Percentiles rank a stretch among this genome's conserved stretches.
Conservation (phyloP, 2,329 filamentous ascomycete species). For the Calonectria ilicicola region DNA sequence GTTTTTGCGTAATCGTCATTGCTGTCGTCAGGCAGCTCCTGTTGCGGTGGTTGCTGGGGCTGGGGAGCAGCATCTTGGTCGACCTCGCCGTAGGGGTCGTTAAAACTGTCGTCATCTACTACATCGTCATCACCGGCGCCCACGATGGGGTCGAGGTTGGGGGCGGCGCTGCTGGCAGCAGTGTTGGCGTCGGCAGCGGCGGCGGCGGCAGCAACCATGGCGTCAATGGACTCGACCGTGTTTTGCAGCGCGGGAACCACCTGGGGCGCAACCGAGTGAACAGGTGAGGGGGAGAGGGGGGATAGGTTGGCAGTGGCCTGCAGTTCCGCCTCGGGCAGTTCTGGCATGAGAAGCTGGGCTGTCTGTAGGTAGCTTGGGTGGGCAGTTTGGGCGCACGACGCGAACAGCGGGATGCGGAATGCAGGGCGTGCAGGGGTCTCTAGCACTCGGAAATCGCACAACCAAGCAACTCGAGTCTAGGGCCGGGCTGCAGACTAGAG, state of each 20-base stretch:
- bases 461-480: constrained; percentile 31
- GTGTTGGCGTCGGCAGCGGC: constrained; percentile 44
- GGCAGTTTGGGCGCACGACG: constrained; percentile 25
- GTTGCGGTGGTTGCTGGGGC: constrained; percentile 43
- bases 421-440: constrained; percentile 26
- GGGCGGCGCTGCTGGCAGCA: constrained; percentile 42
- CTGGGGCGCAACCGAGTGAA: constrained; percentile 59
- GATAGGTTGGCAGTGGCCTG: constrained; percentile 66
- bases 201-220: constrained; percentile 54
- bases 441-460: constrained; percentile 34
- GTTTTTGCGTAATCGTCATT: constrained; percentile 65
- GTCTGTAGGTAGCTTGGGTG: constrained; percentile 28
- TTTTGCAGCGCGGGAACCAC: constrained; percentile 64
- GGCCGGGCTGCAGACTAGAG: constrained; percentile 30
- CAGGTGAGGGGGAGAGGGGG: constrained; percentile 62
- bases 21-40: constrained; percentile 46
- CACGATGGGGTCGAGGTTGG: constrained; percentile 48
- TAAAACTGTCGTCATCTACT: constrained; percentile 61
- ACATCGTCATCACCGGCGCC: constrained; percentile 52
- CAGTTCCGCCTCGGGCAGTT: constrained; percentile 56
- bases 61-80: constrained; percentile 44
- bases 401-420: constrained; percentile 19
- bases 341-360: constrained; percentile 56
- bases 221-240: constrained; percentile 63
- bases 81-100: constrained; percentile 60